Conservation (phyloP, 1,284 basidiomycete species). For the Lentinula novae-zelandiae region DNA sequence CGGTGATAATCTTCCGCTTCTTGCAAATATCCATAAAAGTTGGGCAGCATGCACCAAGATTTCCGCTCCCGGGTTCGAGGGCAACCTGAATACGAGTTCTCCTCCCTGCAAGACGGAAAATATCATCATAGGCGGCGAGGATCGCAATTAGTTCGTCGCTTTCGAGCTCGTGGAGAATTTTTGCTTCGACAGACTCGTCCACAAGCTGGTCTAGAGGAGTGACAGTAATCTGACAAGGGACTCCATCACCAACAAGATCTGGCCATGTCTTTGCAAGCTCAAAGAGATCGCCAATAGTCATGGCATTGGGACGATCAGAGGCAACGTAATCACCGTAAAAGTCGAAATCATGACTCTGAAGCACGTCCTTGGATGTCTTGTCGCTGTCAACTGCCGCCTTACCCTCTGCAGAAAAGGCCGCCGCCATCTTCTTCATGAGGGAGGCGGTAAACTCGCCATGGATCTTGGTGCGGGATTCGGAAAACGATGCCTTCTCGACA, state of each 20-base stretch:
- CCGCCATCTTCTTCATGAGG: neutral
- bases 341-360: neutral
- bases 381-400: neutral
- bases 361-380: neutral
- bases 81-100: neutral
- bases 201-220: neutral
- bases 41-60: neutral
- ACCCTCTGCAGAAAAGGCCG: neutral
- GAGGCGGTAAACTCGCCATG: neutral
- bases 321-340: neutral
- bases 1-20: neutral
- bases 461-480: neutral
- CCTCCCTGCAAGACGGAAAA: neutral
- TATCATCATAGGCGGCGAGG: neutral
- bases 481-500: neutral
- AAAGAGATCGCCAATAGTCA: neutral
- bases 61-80: neutral
- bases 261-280: neutral
- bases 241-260: neutral
- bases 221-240: neutral
- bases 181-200: neutral
- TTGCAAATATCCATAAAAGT: neutral
- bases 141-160: neutral
- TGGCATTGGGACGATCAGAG: neutral
- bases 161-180: neutral